These are phyloP conservation scores for Linum trigynum DNA, from an alignment of 345 rosid genomes.

Conservation along the genomic window DNA sequence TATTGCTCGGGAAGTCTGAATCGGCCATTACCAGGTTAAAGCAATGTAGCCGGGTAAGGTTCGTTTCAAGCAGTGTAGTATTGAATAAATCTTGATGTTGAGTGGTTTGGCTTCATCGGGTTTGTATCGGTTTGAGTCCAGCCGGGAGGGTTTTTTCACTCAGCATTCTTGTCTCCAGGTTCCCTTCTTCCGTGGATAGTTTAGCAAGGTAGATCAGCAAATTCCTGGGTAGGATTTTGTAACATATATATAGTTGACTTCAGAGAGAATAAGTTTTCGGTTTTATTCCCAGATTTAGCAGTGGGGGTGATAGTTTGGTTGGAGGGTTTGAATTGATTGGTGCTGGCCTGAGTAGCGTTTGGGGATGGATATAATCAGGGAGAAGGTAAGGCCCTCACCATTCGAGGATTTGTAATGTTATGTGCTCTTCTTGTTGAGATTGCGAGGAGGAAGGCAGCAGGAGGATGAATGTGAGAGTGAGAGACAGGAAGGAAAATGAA, in stretches of 20 bases:
- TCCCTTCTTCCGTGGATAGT: background rate
- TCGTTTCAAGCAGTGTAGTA: conserved; percentile 30
- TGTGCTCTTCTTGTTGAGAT: too few species aligned
- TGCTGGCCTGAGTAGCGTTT: too few species aligned
- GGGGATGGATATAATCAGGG: too few species aligned
- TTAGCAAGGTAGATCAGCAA: conserved; percentile 2
- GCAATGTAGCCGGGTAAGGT: conserved; percentile 58
- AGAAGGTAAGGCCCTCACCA: too few species aligned
- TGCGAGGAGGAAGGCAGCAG: too few species aligned
- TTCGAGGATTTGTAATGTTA: too few species aligned
- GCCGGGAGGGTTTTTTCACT: background rate
- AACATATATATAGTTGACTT: conserved; percentile 1
- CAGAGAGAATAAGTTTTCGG: conserved; percentile 3
- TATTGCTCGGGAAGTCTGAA: conserved; percentile 60
- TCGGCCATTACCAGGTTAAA: conserved; percentile 77
- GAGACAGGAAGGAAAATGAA: too few species aligned
- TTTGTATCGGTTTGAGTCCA: background rate
- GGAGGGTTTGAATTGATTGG: too few species aligned
- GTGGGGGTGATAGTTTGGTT: background rate
- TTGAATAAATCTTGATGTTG: conserved; percentile 18
- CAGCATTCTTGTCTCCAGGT: background rate
- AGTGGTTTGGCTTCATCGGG: background rate
- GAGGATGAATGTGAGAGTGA: too few species aligned
- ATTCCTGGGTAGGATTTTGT: background rate
- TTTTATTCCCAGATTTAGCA: background rate